A percentile compares a stretch with the other conserved stretches of the same genome.
Conservation (phyloP, 805 yeast species). For the Wickerhamiella musiphila region DNA sequence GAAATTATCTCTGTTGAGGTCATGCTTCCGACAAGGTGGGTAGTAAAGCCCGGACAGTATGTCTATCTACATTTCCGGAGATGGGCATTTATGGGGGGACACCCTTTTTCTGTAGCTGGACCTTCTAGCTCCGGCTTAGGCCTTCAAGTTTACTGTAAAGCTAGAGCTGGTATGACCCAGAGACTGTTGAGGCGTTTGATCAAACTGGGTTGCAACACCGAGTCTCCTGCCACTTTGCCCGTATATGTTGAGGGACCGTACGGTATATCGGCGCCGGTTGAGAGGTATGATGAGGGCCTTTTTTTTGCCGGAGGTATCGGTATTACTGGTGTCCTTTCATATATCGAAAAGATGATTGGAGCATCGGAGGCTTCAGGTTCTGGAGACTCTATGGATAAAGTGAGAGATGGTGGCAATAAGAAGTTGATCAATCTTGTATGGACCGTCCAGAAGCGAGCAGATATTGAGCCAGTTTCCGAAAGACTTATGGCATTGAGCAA, state of each 20-base stretch:
- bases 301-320: slow-evolving; percentile 53
- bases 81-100: slow-evolving; percentile 43
- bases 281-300: slow-evolving; percentile 30
- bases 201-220: slow-evolving; percentile 20
- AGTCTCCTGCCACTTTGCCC: slow-evolving; percentile 23
- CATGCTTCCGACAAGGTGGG: slow-evolving; percentile 37
- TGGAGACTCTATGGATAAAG: slow-evolving; percentile 2
- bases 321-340: slow-evolving; percentile 36
- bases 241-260: slow-evolving; percentile 46
- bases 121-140: slow-evolving; percentile 25
- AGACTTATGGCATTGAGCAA: slow-evolving; percentile 8
- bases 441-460: slow-evolving; percentile 17
- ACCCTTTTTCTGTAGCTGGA: slow-evolving; percentile 44
- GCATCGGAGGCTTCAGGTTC: too few species aligned
- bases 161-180: slow-evolving; percentile 37
- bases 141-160: slow-evolving; percentile 32
- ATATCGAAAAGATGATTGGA: slow-evolving; percentile 23
- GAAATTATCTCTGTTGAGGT: slow-evolving; percentile 34
- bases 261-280: slow-evolving; percentile 33
- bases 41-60: slow-evolving; percentile 42
- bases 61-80: slow-evolving; percentile 36
- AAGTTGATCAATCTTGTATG: slow-evolving; percentile 17
- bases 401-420: slow-evolving; percentile 5
- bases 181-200: slow-evolving; percentile 22
- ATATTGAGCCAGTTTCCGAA: slow-evolving; percentile 17